These are phyloP conservation scores for Ophiostoma sp. DNA, from an alignment of 2,329 filamentous ascomycete species.

Conservation along the genomic window DNA sequence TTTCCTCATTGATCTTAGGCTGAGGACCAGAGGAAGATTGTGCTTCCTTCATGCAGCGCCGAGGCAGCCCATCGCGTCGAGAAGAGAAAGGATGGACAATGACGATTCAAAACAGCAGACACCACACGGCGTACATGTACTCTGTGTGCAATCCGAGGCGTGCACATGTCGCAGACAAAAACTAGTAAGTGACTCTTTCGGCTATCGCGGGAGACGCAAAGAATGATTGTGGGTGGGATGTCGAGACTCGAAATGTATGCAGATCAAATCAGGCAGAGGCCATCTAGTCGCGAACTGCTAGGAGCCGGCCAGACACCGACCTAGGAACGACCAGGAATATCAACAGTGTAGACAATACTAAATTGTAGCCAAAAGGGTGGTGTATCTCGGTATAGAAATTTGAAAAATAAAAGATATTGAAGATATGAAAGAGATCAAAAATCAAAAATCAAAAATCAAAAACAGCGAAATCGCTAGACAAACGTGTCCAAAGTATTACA, in stretches of 20 bases:
- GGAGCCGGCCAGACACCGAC: no score
- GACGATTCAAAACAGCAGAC: no score
- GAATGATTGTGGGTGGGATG: background rate
- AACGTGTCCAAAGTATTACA: background rate
- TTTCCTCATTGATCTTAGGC: background rate
- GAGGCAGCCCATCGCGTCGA: background rate
- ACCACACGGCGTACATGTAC: constrained; percentile 3
- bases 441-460: background rate
- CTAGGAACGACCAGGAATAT: background rate
- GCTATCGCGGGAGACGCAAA: background rate
- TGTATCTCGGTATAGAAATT: background rate
- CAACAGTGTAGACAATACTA: background rate
- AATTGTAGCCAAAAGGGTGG: background rate
- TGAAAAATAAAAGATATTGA: background rate
- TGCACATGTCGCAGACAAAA: background rate
- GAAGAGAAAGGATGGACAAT: background rate
- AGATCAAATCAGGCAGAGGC: background rate
- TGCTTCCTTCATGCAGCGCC: background rate
- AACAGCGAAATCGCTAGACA: no score
- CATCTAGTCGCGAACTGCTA: no score
- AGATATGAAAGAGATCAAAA: background rate
- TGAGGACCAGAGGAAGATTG: no score
- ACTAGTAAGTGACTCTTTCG: background rate
- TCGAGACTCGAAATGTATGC: background rate
- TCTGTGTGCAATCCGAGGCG: background rate